These are phyloP conservation scores for Echinochloa phyllopogon DNA, from an alignment of 176 grass and related monocot genomes.

Conservation along the genomic window DNA sequence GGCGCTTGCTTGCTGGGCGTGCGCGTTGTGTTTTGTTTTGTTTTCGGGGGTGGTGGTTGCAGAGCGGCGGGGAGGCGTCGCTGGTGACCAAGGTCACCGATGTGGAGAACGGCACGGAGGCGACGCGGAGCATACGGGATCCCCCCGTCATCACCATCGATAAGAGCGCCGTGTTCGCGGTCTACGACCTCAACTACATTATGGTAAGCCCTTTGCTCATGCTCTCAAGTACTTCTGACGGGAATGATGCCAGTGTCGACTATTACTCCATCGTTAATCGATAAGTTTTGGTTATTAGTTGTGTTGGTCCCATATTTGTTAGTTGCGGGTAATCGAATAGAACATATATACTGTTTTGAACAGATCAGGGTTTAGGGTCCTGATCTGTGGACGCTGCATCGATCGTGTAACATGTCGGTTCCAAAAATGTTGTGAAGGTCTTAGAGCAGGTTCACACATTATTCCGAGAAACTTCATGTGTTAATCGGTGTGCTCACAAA, in stretches of 20 bases:
- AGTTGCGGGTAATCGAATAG: background rate
- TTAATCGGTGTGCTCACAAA: background rate
- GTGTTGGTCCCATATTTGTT: background rate
- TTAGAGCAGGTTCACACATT: background rate
- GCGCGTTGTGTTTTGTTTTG: background rate
- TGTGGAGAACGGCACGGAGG: constrained; percentile 51
- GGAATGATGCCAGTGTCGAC: too few relatives aligned
- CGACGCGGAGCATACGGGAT: constrained; percentile 46
- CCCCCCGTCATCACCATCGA: constrained; percentile 74
- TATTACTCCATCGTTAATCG: background rate
- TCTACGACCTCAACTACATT: constrained; percentile 67
- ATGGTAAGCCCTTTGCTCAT: constrained; percentile 46
- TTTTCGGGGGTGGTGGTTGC: background rate
- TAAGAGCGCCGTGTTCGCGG: constrained; percentile 62
- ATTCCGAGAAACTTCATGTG: background rate
- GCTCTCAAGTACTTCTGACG: background rate
- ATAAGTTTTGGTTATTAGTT: background rate
- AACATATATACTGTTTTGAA: background rate
- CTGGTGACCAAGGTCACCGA: constrained; percentile 70
- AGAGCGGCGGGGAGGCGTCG: constrained; percentile 82
- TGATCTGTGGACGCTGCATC: background rate
- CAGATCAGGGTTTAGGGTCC: background rate
- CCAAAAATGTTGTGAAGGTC: background rate
- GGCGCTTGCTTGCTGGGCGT: background rate
- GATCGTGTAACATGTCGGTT: background rate